Evolutionary conservation across 1,284 basidiomycete species (phyloP), one percentile per base, ranked within the genome.

Genomic region (Omphalotus olearius): DNA sequence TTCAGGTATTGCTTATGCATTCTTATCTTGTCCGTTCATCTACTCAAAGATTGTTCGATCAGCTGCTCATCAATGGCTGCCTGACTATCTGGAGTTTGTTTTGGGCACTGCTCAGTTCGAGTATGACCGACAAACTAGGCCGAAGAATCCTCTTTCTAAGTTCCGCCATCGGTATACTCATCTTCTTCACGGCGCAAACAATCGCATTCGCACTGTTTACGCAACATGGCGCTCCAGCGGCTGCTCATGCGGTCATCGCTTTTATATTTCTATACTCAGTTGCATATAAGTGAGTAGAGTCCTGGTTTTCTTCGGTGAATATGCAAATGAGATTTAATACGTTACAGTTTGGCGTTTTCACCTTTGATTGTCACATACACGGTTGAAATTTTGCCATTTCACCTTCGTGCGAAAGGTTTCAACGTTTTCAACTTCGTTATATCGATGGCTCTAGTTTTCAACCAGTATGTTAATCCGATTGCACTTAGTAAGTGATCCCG

Each of bases 401-500:
- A 70, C 23, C 71, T 91, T 48, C 85, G 88, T 61, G 85, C 88
- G 40, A 90, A 90, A 73, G 88, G 87, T 50, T 80, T 90, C 69
- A 86, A 76, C 57, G 64, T 89, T 46, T 83, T 86, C 71, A 82
- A 78, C 69, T 80, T 87, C 57, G 69, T 76, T 53, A 76, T 86
- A 59, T 83, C 82, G 13, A 53, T 80, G 20, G 78, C 85, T 0
- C 78, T 86, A 57, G 81, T 85, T 57, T 88, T 89, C 73, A 91
- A 90, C 66, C 86, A 90, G 66, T 90, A 87, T 62, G 79, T 84
- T 63, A 91, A 91, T 70, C 88, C 88, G 10, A 78, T 91, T 59
- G 86, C 85, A 28, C 64, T 74, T 25, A 66, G 65, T 67, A 46
- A 28, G 62, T 60, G 14, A 13, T 33, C 17, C 26, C 43, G 3